These are phyloP conservation scores for Fonticula alba DNA, from an alignment of 78 protist species.

Conservation along the genomic window DNA sequence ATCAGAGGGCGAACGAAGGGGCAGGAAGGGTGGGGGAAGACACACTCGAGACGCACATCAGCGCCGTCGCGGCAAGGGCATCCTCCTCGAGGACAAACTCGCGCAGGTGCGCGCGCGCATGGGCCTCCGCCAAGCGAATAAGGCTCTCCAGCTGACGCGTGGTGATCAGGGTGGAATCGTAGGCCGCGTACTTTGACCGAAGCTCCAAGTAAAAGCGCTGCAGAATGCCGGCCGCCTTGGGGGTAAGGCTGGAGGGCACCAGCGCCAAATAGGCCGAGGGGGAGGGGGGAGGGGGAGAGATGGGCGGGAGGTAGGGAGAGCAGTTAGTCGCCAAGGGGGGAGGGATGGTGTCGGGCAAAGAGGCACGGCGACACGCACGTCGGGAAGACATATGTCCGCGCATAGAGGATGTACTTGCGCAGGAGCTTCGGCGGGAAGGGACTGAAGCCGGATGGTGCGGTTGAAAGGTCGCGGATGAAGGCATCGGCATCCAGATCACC, in stretches of 20 bases:
- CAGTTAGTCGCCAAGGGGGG: too few relatives aligned
- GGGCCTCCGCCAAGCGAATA: slow-evolving; percentile 79
- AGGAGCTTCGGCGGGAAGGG: slow-evolving; percentile 42
- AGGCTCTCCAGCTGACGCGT: slow-evolving; percentile 78
- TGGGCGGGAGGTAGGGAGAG: too few relatives aligned
- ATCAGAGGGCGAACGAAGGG: not conserved
- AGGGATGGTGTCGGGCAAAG: too few relatives aligned
- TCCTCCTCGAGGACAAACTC: slow-evolving; percentile 44
- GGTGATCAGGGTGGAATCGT: slow-evolving; percentile 60
- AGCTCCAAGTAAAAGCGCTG: slow-evolving; percentile 58
- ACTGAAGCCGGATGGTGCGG: too few relatives aligned
- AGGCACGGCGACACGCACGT: not conserved
- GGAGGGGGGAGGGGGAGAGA: too few relatives aligned
- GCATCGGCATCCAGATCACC: too few relatives aligned
- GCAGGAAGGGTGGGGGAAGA: not conserved
- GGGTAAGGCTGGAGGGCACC: not conserved
- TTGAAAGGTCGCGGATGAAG: too few relatives aligned
- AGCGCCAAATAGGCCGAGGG: not conserved
- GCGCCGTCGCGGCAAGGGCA: slow-evolving; percentile 32
- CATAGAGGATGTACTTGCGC: slow-evolving; percentile 83
- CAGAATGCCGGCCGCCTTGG: slow-evolving; percentile 44
- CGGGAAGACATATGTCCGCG: slow-evolving; percentile 65
- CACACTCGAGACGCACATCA: slow-evolving; percentile 1
- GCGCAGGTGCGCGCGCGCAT: slow-evolving; percentile 80
- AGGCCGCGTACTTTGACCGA: slow-evolving; percentile 14